Evolutionary conservation across 805 yeast species (phyloP), one percentile per base, ranked within the genome.

Genomic region (Osmozyma mogii): DNA sequence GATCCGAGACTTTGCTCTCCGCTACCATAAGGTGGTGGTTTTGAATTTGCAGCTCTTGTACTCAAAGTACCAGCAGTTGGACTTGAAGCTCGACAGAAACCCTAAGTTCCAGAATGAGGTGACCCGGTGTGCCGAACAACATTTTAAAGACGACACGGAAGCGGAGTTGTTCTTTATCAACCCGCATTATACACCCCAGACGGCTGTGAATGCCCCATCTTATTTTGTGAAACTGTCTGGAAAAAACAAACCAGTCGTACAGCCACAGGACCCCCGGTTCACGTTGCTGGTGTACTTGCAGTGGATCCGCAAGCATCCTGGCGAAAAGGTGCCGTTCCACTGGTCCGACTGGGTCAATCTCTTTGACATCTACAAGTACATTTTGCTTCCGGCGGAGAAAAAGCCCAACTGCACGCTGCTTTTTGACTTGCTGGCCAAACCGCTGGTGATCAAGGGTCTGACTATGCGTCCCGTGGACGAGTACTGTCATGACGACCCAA

Each of bases 401-500:
- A 22, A 22, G 14, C 9, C 6, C 24, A 10, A n/a, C n/a, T n/a
- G n/a, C n/a, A n/a, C n/a, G n/a, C n/a, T n/a, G n/a, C n/a, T 18
- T 7, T 18, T 18, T 18, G 20, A 18, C 20, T 8, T 18, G 9
- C 9, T 9, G 9, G 24, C 28, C 15, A 35, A 35, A 10, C 6
- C 11, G 7, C 11, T 10, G 11, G 8, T 21, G 23, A 6, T 15
- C 24, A 12, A 6, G 14, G 15, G 24, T 9, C 24, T 9, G 7
- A 9, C 20, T 9, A 15, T 38, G 4, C 24, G 29, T 11, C 14
- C 30, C 1, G 33, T 45, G 15, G 24, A 25, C 9, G 21, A 35
- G 3, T 56, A 54, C 36, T 56, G 63, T 33, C 18, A 12, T 6
- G 33, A 41, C 6, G 43, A 40, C 16, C 14, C 30, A 4, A 28